A percentile compares a stretch with the other conserved stretches of the same genome.
Evolutionary conservation across 768 basidiomycete species (phyloP).

Genomic region (Kockovaella imperatae): DNA sequence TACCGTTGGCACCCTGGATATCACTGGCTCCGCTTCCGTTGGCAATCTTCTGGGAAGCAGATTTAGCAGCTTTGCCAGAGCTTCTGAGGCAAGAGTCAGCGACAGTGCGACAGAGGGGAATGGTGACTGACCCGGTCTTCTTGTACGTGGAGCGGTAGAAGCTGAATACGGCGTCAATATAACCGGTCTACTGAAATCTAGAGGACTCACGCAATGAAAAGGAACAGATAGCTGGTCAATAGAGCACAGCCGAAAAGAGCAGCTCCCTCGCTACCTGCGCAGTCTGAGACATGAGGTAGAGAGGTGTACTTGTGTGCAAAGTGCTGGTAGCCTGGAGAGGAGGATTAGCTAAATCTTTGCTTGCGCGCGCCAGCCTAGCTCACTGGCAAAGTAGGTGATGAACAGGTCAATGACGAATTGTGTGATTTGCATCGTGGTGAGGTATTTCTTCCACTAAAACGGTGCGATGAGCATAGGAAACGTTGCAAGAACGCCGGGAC

Average conservation of each 20-base stretch:
- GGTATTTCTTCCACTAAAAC: constrained; percentile 91
- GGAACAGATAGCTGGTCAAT: constrained; percentile 78
- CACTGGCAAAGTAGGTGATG: constrained; percentile 90
- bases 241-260: constrained; percentile 83
- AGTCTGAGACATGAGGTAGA: constrained; percentile 60
- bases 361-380: constrained; percentile 45
- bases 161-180: constrained; percentile 16
- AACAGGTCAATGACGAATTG: constrained; percentile 91
- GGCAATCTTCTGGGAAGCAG: constrained; percentile 20
- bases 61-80: constrained; percentile 19
- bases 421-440: constrained; percentile 91
- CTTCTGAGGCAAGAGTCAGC: constrained; percentile 3
- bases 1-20: constrained; percentile 33
- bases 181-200: not conserved
- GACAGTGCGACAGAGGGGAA: not conserved
- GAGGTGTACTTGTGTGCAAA: constrained; percentile 57
- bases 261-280: constrained; percentile 79
- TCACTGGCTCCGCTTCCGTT: constrained; percentile 19
- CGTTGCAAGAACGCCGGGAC: not conserved
- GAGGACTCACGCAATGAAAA: constrained; percentile 66
- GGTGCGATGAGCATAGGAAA: constrained; percentile 1
- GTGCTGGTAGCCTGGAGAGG: constrained; percentile 61
- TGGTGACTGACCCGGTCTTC: constrained; percentile 20
- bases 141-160: constrained; percentile 46
- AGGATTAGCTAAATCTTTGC: not conserved